Evolutionary conservation across 179 eudicot genomes (phyloP).

Genomic region (Silene noctiflora): DNA sequence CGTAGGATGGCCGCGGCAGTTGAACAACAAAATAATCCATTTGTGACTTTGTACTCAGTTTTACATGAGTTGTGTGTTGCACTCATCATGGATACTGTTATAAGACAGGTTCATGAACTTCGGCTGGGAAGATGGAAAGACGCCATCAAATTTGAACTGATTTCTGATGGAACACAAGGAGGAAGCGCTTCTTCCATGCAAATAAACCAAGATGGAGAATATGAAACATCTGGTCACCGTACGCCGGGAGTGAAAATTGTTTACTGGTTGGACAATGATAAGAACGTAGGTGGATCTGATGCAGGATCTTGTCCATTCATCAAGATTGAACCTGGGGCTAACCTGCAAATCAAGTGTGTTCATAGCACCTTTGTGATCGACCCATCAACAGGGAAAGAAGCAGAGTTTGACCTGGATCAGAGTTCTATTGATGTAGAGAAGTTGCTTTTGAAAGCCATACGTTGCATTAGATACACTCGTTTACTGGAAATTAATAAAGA

Average conservation of each 20-base stretch:
- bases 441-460: slow-evolving; percentile 76
- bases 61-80: slow-evolving; percentile 93
- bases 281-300: slow-evolving; percentile 53
- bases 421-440: slow-evolving; percentile 92
- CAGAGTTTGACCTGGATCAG: slow-evolving; percentile 68
- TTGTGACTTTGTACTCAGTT: slow-evolving; percentile 68
- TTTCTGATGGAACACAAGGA: slow-evolving; percentile 73
- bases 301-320: slow-evolving; percentile 61
- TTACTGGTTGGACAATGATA: slow-evolving; percentile 86
- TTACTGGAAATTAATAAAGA: slow-evolving; percentile 84
- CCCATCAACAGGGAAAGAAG: slow-evolving; percentile 80
- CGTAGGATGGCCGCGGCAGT: slow-evolving; percentile 94
- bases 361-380: slow-evolving; percentile 92
- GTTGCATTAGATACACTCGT: slow-evolving; percentile 83
- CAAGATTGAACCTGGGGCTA: slow-evolving; percentile 87
- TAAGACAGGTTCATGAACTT: slow-evolving; percentile 80
- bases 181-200: slow-evolving; percentile 52
- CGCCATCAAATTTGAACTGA: slow-evolving; percentile 89
- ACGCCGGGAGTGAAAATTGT: slow-evolving; percentile 84
- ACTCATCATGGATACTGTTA: slow-evolving; percentile 87
- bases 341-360: slow-evolving; percentile 72
- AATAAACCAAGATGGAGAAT: slow-evolving; percentile 74
- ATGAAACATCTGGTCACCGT: slow-evolving; percentile 64
- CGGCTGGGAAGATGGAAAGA: slow-evolving; percentile 96
- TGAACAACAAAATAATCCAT: slow-evolving; percentile 53